Conservation (phyloP, 2,329 filamentous ascomycete species). For the Phyllosticta citrichinensis region DNA sequence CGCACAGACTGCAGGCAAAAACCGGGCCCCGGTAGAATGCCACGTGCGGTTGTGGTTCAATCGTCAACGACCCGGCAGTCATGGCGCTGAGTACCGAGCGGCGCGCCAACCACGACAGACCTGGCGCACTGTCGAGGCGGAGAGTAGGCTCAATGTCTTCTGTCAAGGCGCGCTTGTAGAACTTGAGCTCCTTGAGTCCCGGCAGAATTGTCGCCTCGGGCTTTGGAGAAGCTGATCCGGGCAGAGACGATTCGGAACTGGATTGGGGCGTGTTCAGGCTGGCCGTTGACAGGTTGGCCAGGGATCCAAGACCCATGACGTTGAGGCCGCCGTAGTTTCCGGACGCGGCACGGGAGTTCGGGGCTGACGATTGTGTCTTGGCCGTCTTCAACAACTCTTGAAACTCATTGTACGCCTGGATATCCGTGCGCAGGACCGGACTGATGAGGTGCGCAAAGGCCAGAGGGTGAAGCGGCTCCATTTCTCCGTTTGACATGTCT, state of each 20-base stretch:
- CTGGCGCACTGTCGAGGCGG: constrained; percentile 77
- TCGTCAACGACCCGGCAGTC: constrained; percentile 73
- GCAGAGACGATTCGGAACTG: constrained; percentile 40
- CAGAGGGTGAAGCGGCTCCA: constrained; percentile 52
- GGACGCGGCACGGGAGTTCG: constrained; percentile 59
- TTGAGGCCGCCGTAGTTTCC: constrained; percentile 58
- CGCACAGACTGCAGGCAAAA: constrained; percentile 76
- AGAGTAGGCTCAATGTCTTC: constrained; percentile 95
- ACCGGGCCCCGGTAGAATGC: constrained; percentile 46
- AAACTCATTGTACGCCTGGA: constrained; percentile 78
- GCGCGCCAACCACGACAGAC: constrained; percentile 86
- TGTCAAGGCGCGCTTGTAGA: constrained; percentile 79
- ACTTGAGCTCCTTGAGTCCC: constrained; percentile 78
- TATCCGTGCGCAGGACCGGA: constrained; percentile 72
- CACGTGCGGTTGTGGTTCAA: constrained; percentile 58
- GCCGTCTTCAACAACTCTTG: constrained; percentile 59
- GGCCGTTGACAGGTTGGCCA: constrained; percentile 27
- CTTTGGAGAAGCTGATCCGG: constrained; percentile 36
- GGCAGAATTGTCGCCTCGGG: constrained; percentile 34
- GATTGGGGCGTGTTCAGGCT: constrained; percentile 22
- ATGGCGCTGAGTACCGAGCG: constrained; percentile 76
- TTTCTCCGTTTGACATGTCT: constrained; percentile 40
- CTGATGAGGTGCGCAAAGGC: constrained; percentile 77
- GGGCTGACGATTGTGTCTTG: constrained; percentile 43
- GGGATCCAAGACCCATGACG: constrained; percentile 45